Evolutionary conservation across 1,284 basidiomycete species (phyloP), one percentile per base, ranked within the genome.

Genomic region (Pisolithus thermaeus): DNA sequence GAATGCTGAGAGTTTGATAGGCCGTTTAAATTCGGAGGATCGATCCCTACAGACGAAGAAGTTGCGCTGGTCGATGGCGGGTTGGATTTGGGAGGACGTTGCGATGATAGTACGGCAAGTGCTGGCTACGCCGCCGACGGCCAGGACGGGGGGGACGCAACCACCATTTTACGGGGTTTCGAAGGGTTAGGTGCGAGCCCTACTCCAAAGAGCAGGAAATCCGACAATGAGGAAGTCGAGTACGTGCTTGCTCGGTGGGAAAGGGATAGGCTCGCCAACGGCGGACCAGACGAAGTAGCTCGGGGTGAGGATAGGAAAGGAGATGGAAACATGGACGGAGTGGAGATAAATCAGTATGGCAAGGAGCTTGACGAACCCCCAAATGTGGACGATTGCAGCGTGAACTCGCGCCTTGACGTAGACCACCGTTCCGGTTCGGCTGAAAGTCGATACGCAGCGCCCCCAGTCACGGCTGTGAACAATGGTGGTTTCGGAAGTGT

Each of bases 11-110:
- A 23, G 16, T 49, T 59, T 45, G 20, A 16, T 46, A 74, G 74
- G 25, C 73, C 71, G 7, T 76, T 77, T 59, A 71, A 70, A 40
- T 71, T 78, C 65, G 66, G 74, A 59, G 52, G 75, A 62, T 65
- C 73, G 52, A 55, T 75, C 4, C 77, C 77, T 11, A 76, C 73
- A 1, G 62, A 76, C 43, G 77, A 75, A 54, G 74, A 76, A 45
- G 65, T 75, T n/a, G 55, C 68, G n/a, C 58, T 61, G 30, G 63
- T 71, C 3, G 32, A 32, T 14, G 32, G 12, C 3, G 12, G 12
- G 32, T 32, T 4, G 32, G 32, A 32, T 32, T 7, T 30, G 32
- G 32, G 12, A 32, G 5, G 12, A 3, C 2, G 32, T 30, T 30
- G 28, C 7, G 28, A 27, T 25, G 32, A 12, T 14, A 11, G 11